Evolutionary conservation across 2,329 filamentous ascomycete species (phyloP).

Genomic region (Pseudogymnoascus sp.): DNA sequence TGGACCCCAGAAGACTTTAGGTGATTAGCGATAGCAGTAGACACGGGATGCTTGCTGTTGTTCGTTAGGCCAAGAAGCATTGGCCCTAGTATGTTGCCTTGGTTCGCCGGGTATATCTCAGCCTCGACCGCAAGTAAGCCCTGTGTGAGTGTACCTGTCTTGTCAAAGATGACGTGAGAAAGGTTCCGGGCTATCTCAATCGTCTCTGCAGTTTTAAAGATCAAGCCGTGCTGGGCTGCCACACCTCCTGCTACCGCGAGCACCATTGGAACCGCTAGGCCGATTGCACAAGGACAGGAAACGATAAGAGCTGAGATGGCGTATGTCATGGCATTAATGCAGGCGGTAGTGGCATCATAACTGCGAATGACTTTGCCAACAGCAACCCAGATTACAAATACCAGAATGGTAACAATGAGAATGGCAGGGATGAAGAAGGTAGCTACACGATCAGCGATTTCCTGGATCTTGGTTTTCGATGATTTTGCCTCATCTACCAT

Average conservation of each 20-base stretch:
- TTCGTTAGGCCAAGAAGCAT: conserved; percentile 30
- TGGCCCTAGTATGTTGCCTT: conserved; percentile 11
- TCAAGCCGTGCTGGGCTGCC: conserved; percentile 54
- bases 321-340: conserved; percentile 57
- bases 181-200: conserved; percentile 55
- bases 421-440: conserved; percentile 62
- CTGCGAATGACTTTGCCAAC: conserved; percentile 39
- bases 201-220: conserved; percentile 58
- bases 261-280: conserved; percentile 65
- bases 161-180: conserved; percentile 67
- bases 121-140: conserved; percentile 41
- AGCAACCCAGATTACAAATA: conserved; percentile 59
- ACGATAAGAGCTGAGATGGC: conserved; percentile 65
- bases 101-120: conserved; percentile 29
- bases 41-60: conserved; percentile 22
- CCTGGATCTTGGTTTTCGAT: conserved; percentile 59
- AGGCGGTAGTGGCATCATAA: conserved; percentile 39
- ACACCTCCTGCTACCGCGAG: conserved; percentile 61
- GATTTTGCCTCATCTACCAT: conserved; percentile 65
- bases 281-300: conserved; percentile 72
- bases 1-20: neutral
- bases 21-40: conserved; percentile 3
- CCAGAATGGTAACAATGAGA: conserved; percentile 45
- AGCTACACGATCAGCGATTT: conserved; percentile 59
- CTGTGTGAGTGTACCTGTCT: conserved; percentile 66